Evolutionary conservation across 257 asterid genomes (phyloP), one percentile per base, ranked within the genome.

Genomic region (Knoxia roxburghii): DNA sequence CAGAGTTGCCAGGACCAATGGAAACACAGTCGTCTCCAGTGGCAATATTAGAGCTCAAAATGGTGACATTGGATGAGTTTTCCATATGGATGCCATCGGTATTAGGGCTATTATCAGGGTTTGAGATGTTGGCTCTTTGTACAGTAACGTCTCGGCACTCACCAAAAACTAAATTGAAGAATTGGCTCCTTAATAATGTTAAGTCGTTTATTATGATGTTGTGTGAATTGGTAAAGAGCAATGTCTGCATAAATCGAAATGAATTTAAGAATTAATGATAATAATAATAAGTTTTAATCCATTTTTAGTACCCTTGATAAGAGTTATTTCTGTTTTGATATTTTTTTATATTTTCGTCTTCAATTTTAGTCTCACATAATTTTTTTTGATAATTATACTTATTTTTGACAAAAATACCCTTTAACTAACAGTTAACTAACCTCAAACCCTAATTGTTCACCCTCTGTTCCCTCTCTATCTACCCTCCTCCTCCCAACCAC

Each of bases 11-110:
- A 1, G 91, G 86, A 33, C 95, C 89, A 3, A 85, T 65, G 0
- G 95, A 85, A 59, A 87, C 52, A 35, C 95, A 87, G 45, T 87
- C 95, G 46, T 87, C 91, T 0, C 92, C 95, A 0, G 89, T 87
- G 70, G 80, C 76, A 6, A 87, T 77, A 14, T 40, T 61, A 0
- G 88, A 73, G 70, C 63, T 67, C 61, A 54, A 40, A 2, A 85
- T 83, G 7, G 80, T 78, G 46, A 87, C 84, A 0, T 66, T 59
- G 0, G 85, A 65, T 0, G 95, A 87, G 4, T 67, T 69, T 29
- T 73, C 64, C 14, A 87, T 72, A 6, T 87, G 88, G 21, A 85
- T 82, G 13, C 92, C 92, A 7, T 87, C 92, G 2, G 95, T 87
- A 76, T 85, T 87, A 0, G 90, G 92, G 66, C 90, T 87, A 35